Evolutionary conservation across 2,329 filamentous ascomycete genomes (phyloP).

Genomic region (Penicillium sp.): DNA sequence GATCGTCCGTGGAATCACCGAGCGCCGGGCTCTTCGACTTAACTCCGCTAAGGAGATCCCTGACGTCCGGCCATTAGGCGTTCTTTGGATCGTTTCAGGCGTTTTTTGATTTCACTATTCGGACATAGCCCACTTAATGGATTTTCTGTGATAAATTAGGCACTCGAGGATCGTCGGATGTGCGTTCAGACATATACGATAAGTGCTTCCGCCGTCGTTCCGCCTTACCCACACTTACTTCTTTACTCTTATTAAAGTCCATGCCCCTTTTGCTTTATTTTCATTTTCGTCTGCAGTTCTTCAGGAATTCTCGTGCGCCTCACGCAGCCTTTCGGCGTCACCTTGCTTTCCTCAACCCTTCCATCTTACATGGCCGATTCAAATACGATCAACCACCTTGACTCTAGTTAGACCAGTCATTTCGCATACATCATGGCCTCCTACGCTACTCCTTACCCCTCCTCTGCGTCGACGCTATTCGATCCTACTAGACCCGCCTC

Average conservation of each 20-base stretch:
- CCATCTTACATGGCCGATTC: neutral
- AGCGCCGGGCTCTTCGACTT: neutral
- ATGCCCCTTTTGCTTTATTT: neutral
- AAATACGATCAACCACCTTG: neutral
- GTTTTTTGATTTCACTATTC: neutral
- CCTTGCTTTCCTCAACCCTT: neutral
- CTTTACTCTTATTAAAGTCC: neutral
- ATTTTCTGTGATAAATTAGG: constrained; percentile 1
- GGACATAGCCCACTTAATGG: neutral
- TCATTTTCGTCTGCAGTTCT: neutral
- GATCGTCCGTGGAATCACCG: constrained; percentile 1
- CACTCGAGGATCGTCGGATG: neutral
- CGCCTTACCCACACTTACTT: neutral
- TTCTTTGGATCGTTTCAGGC: constrained; percentile 4
- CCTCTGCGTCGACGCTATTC: neutral
- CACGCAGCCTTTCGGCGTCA: neutral
- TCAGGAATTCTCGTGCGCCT: neutral
- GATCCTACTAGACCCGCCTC: neutral
- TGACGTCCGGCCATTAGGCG: neutral
- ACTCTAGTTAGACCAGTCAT: neutral
- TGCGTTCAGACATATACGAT: neutral
- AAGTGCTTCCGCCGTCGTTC: neutral
- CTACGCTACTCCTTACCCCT: neutral
- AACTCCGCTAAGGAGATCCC: neutral
- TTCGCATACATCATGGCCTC: neutral